phyloP scores from a whole-genome alignment of 1,284 basidiomycete species.

The Paramarasmius palmivorus region DNA sequence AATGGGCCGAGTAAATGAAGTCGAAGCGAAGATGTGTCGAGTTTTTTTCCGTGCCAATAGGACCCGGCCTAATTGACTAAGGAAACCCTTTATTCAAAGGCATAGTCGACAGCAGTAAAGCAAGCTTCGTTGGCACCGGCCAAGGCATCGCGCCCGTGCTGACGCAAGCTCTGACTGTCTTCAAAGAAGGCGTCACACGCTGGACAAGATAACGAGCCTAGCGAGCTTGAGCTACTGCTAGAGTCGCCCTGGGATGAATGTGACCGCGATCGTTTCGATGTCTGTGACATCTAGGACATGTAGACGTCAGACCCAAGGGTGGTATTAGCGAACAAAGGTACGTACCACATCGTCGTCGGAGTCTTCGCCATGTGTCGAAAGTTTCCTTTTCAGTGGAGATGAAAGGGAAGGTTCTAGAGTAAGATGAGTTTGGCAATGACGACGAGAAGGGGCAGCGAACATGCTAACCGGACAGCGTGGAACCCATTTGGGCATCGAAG shows the following conservation, averaged over 20 bases:
- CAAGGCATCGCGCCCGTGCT: conserved; percentile 48
- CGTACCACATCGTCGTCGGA: conserved; percentile 50
- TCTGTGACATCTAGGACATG: conserved; percentile 43
- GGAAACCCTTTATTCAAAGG: conserved; percentile 49
- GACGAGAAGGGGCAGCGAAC: conserved; percentile 2
- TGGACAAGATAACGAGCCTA: conserved; percentile 54
- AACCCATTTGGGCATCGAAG: conserved; percentile 35
- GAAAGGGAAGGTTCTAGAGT: conserved; percentile 29
- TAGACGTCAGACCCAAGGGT: conserved; percentile 6
- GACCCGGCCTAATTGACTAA: not conserved
- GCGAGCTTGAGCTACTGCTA: conserved; percentile 24
- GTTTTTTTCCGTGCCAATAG: not conserved
- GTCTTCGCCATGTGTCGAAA: conserved; percentile 31
- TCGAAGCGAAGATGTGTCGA: not conserved
- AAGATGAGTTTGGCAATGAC: conserved; percentile 7
- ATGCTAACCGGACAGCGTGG: conserved; percentile 34
- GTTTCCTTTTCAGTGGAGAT: conserved; percentile 47
- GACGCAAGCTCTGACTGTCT: conserved; percentile 52
- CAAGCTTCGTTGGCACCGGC: conserved; percentile 63
- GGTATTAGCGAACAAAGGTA: conserved; percentile 18
- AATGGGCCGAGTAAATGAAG: not conserved
- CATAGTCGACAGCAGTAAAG: conserved; percentile 68
- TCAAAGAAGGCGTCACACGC: conserved; percentile 70
- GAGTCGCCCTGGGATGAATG: conserved; percentile 24
- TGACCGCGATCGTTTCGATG: conserved; percentile 53